phyloP scores from a whole-genome alignment of 23 red algal species.

The Gracilaria gracilis region DNA sequence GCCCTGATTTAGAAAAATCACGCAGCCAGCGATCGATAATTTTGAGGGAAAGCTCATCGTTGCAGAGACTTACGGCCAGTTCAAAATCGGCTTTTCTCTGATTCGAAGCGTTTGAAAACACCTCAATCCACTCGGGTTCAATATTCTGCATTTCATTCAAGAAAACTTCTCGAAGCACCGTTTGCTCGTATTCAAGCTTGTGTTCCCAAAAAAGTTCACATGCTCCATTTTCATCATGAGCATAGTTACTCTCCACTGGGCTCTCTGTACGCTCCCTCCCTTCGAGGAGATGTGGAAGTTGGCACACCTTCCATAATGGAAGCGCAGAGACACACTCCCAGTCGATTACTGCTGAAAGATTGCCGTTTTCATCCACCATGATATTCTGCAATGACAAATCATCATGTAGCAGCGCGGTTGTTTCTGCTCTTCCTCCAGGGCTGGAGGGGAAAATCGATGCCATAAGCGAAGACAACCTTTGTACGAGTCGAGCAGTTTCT shows the following conservation, averaged over 20 bases:
- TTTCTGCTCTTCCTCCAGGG: not conserved
- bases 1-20: no score
- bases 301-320: constrained; percentile 20
- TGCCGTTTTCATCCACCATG: constrained; percentile 2
- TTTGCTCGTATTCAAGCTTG: not conserved
- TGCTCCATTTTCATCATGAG: constrained; percentile 8
- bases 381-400: not conserved
- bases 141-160: constrained; percentile 1
- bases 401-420: constrained; percentile 18
- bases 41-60: not conserved
- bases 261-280: constrained; percentile 6
- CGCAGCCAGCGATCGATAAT: not conserved
- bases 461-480: not conserved
- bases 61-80: not conserved
- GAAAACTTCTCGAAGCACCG: not conserved
- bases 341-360: constrained; percentile 15
- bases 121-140: not conserved
- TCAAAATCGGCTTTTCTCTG: constrained; percentile 11
- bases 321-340: constrained; percentile 29
- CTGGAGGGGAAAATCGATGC: not conserved
- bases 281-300: not conserved
- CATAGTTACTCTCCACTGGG: not conserved
- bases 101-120: not conserved
- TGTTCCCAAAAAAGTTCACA: not conserved
- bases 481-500: not conserved